Conservation (phyloP, 305 asterid species). For the Fraxinus dipetala region DNA sequence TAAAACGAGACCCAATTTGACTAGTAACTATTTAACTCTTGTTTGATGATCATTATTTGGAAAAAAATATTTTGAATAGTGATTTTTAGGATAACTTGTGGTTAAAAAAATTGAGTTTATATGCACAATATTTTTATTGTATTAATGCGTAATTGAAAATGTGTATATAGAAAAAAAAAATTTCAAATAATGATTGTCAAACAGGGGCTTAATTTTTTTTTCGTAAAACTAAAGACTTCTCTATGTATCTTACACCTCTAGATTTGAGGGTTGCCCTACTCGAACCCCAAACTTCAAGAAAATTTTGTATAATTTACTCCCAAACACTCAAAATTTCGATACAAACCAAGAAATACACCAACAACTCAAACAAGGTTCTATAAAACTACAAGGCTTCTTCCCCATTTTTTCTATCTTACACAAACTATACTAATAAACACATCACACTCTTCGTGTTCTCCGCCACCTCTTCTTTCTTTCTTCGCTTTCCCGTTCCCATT, state of each 20-base stretch:
- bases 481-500: constrained; percentile 8
- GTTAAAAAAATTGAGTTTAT: too few species aligned
- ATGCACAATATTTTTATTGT: too few species aligned
- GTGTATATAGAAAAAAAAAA: too few species aligned
- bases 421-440: not conserved
- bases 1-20: not conserved
- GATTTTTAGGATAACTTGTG: too few species aligned
- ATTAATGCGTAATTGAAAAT: too few species aligned
- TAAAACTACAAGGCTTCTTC: not conserved
- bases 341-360: not conserved
- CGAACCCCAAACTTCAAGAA: not conserved
- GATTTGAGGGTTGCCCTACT: not conserved
- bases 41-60: too few species aligned
- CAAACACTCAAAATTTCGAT: not conserved
- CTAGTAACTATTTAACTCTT: too few species aligned
- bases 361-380: not conserved
- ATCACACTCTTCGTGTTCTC: not conserved
- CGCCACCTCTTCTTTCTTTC: constrained; percentile 14
- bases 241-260: not conserved
- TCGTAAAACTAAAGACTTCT: not conserved
- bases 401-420: not conserved
- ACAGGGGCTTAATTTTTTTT: too few species aligned
- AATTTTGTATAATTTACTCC: not conserved
- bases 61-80: too few species aligned
- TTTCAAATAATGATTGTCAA: too few species aligned